phyloP scores from a whole-genome alignment of 164 flowering plant genomes.

The Aristolochia californica region DNA sequence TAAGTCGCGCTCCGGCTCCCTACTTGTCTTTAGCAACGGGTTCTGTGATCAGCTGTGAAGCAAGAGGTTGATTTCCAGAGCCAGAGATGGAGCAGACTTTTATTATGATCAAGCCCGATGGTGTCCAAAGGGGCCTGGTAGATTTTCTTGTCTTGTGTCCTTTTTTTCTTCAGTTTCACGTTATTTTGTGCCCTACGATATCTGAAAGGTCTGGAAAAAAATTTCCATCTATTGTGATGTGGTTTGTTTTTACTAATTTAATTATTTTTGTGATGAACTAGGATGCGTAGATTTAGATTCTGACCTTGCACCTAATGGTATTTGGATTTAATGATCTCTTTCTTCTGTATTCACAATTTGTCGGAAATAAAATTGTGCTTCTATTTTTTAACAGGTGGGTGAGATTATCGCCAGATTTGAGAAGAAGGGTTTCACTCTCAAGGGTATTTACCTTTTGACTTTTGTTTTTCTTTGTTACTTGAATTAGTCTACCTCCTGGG shows the following conservation, averaged over 20 bases:
- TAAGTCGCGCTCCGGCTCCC: background rate
- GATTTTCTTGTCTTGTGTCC: background rate
- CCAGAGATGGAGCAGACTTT: slow-evolving; percentile 49
- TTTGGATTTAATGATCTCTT: too few relatives aligned
- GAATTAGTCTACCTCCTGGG: background rate
- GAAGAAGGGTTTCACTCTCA: slow-evolving; percentile 77
- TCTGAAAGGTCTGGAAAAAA: too few relatives aligned
- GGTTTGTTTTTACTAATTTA: too few relatives aligned
- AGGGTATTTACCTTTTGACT: slow-evolving; percentile 28
- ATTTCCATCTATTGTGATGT: too few relatives aligned
- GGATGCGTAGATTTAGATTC: too few relatives aligned
- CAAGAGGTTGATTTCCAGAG: background rate
- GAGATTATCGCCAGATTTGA: slow-evolving; percentile 82
- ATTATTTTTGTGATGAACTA: too few relatives aligned
- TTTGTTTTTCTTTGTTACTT: background rate
- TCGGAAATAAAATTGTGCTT: background rate
- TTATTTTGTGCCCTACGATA: too few relatives aligned
- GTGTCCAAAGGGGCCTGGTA: slow-evolving; percentile 67
- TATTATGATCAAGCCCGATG: slow-evolving; percentile 85
- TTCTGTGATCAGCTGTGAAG: background rate
- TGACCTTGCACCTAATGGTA: too few relatives aligned
- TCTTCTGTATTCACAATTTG: background rate
- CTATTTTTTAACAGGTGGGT: slow-evolving; percentile 41
- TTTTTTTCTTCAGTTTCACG: background rate
- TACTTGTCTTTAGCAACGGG: background rate